phyloP scores from a whole-genome alignment of 2,329 filamentous ascomycete genomes.

The Teratosphaeria gauchensis region DNA sequence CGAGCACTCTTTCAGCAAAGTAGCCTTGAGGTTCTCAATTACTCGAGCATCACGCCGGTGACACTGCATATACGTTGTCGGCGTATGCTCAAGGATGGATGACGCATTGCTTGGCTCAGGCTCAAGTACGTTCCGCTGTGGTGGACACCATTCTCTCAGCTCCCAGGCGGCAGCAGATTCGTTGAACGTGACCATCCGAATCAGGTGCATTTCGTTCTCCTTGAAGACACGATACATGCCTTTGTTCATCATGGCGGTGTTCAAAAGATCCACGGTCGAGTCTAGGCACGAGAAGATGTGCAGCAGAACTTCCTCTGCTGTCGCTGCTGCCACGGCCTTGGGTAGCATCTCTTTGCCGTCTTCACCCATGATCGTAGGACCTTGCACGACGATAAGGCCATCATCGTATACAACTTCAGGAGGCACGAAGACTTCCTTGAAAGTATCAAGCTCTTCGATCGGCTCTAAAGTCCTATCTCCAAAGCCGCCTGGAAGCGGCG shows the following conservation, averaged over 20 bases:
- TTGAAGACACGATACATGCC: slow-evolving; percentile 51
- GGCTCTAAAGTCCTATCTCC: not conserved
- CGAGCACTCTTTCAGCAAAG: slow-evolving; percentile 48
- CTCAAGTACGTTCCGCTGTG: slow-evolving; percentile 33
- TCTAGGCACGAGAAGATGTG: slow-evolving; percentile 41
- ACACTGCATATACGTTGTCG: slow-evolving; percentile 42
- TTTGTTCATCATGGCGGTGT: slow-evolving; percentile 43
- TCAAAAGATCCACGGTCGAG: slow-evolving; percentile 46
- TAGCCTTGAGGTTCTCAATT: slow-evolving; percentile 44
- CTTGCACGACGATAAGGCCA: slow-evolving; percentile 8
- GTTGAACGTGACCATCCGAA: slow-evolving; percentile 42
- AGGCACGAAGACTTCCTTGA: not conserved
- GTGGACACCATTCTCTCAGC: slow-evolving; percentile 47
- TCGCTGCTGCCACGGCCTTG: slow-evolving; percentile 4
- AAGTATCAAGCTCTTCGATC: not conserved
- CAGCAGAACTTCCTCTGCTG: slow-evolving; percentile 42
- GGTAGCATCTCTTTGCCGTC: not conserved
- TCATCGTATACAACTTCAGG: slow-evolving; percentile 7
- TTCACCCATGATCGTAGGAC: not conserved
- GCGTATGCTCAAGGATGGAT: slow-evolving; percentile 42
- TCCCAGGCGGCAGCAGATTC: slow-evolving; percentile 53
- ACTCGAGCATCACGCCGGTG: slow-evolving; percentile 45
- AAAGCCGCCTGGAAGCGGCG: not conserved
- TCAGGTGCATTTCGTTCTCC: slow-evolving; percentile 44
- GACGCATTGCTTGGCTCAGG: slow-evolving; percentile 24